Percentiles rank a stretch among this genome's conserved stretches.
Evolutionary conservation across 306 rosid species (phyloP).

Genomic region (Coriaria nepalensis): DNA sequence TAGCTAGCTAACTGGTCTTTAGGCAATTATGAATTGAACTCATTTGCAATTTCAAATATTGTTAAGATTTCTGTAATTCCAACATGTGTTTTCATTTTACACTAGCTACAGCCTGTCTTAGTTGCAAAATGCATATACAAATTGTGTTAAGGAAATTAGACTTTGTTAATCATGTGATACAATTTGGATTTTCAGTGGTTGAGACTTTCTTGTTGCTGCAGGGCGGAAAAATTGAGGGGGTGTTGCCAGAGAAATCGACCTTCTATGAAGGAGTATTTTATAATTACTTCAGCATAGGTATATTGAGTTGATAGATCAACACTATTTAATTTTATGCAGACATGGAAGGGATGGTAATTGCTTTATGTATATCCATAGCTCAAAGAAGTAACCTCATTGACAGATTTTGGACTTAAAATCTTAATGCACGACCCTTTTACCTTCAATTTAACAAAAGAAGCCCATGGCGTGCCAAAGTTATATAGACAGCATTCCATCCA

Average conservation of each 20-base stretch:
- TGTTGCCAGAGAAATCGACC: constrained; percentile 44
- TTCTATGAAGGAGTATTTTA: constrained; percentile 85
- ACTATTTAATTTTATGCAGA: not conserved
- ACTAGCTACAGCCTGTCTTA: no score
- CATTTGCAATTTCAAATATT: no score
- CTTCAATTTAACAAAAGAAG: no score
- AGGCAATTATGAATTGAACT: no score
- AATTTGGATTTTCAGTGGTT: constrained; percentile 8
- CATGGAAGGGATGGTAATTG: not conserved
- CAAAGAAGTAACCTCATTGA: not conserved
- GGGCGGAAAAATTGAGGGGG: constrained; percentile 66
- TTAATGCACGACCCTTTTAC: no score
- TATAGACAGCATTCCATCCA: no score
- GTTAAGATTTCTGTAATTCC: not conserved
- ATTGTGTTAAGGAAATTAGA: not conserved
- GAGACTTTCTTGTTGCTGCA: constrained; percentile 24
- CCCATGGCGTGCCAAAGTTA: no score
- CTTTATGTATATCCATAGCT: not conserved
- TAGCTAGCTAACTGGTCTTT: not conserved
- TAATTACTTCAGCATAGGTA: constrained; percentile 95
- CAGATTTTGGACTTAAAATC: not conserved
- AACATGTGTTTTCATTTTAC: not conserved
- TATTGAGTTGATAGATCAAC: constrained; percentile 5
- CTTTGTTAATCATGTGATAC: not conserved
- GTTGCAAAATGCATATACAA: no score